These are phyloP conservation scores for Debaryomyces subglobosus DNA, from an alignment of 1,139 yeast genomes.

Conservation along the genomic window DNA sequence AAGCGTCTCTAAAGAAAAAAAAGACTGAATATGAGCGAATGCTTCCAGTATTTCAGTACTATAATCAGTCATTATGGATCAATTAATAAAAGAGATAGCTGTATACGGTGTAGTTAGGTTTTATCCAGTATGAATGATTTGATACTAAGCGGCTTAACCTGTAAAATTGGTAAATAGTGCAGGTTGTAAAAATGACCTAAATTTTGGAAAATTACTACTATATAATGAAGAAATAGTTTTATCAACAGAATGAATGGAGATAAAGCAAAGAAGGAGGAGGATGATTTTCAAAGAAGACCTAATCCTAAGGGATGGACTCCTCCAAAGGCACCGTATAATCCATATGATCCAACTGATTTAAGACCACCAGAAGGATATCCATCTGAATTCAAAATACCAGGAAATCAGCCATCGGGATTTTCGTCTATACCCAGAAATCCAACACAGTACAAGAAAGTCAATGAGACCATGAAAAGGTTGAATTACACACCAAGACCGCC, in stretches of 20 bases:
- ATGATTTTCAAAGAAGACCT: conserved; percentile 53
- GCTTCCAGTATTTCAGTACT: conserved; percentile 14
- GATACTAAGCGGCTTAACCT: background rate
- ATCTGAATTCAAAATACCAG: conserved; percentile 68
- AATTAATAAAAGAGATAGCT: background rate
- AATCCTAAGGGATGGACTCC: conserved; percentile 84
- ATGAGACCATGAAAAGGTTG: conserved; percentile 71
- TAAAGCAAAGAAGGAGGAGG: conserved; percentile 3
- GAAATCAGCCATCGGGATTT: conserved; percentile 56
- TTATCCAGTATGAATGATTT: background rate
- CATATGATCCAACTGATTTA: conserved; percentile 75
- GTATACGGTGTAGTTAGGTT: background rate
- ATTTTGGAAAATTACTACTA: conserved; percentile 4
- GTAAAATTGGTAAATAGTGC: background rate
- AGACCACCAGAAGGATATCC: conserved; percentile 88
- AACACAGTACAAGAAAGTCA: conserved; percentile 68
- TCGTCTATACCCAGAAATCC: conserved; percentile 68
- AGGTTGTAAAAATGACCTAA: background rate
- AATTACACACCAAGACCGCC: conserved; percentile 81
- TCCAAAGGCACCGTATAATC: conserved; percentile 83
- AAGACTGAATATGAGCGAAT: conserved; percentile 30
- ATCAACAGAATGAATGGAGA: background rate
- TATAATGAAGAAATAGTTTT: background rate
- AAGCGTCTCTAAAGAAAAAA: conserved; percentile 74
- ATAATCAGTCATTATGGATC: background rate